A percentile compares a stretch with the other conserved stretches of the same genome.
Conservation (phyloP, 75 land plant species). For the Adiantum capillusveneris region DNA sequence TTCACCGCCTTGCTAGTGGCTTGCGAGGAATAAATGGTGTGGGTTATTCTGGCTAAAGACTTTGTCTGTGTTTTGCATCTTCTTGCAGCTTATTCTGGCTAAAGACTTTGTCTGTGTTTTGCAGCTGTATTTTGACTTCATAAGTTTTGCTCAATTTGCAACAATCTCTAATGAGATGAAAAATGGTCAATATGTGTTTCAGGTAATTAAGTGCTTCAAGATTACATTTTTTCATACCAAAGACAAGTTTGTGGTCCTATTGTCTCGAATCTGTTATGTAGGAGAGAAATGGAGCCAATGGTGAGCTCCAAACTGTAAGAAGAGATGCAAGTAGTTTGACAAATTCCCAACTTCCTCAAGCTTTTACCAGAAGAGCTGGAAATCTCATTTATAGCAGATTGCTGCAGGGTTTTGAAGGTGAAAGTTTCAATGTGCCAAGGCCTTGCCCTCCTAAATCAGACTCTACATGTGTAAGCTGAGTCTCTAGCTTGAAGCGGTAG, state of each 20-base stretch:
- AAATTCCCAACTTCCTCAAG: slow-evolving; percentile 16
- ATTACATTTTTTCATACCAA: not conserved
- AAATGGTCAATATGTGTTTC: slow-evolving; percentile 19
- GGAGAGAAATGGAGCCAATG: slow-evolving; percentile 25
- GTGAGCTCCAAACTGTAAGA: slow-evolving; percentile 23
- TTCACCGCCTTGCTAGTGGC: too few species aligned
- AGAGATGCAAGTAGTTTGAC: slow-evolving; percentile 12
- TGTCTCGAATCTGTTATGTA: slow-evolving; percentile 1
- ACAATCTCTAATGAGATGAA: slow-evolving; percentile 30
- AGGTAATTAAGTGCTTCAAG: too few species aligned
- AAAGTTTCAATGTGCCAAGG: slow-evolving; percentile 22
- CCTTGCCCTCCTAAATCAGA: slow-evolving; percentile 12
- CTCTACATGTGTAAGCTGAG: slow-evolving; percentile 19
- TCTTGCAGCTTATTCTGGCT: too few species aligned
- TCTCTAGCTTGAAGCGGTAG: too few species aligned
- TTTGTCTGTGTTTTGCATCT: slow-evolving; percentile 19
- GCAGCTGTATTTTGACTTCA: slow-evolving; percentile 37
- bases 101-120: slow-evolving; percentile 8
- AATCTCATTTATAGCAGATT: slow-evolving; percentile 15
- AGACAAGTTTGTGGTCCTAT: too few species aligned
- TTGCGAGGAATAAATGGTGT: too few species aligned
- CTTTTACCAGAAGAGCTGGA: slow-evolving; percentile 20
- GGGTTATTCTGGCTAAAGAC: too few species aligned
- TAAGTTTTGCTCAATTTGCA: slow-evolving; percentile 26
- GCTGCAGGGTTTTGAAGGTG: slow-evolving; percentile 25